Evolutionary conservation across 805 yeast species (phyloP).

Genomic region (Yarrowia sp.): DNA sequence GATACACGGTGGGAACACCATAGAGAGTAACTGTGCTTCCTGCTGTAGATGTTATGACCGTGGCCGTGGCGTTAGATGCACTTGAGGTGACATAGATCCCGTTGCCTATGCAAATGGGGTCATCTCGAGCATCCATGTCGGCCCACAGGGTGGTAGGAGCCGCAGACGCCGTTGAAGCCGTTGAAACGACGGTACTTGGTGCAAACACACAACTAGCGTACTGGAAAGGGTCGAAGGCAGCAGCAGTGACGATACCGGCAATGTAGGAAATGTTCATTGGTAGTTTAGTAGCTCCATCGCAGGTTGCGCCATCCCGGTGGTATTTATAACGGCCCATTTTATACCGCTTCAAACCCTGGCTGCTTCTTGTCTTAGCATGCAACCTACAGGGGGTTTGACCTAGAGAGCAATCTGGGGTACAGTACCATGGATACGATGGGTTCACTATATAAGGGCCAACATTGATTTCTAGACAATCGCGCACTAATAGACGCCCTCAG

Average conservation of each 20-base stretch:
- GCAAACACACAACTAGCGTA: background rate
- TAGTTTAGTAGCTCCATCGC: background rate
- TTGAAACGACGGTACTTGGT: background rate
- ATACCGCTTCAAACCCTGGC: conserved; percentile 1
- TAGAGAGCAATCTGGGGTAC: background rate
- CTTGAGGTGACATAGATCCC: background rate
- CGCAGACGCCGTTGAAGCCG: background rate
- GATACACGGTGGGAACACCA: background rate
- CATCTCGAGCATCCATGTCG: background rate
- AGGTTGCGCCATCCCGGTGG: background rate
- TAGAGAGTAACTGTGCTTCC: background rate
- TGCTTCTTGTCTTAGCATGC: conserved; percentile 4
- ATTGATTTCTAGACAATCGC: background rate
- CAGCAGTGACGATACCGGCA: conserved; percentile 6
- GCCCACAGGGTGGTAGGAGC: background rate
- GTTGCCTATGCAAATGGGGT: background rate
- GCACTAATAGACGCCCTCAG: background rate
- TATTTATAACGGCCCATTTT: background rate
- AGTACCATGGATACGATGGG: background rate
- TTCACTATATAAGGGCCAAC: background rate
- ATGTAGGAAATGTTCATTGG: background rate
- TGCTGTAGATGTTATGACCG: background rate
- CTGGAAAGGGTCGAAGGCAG: conserved; percentile 4
- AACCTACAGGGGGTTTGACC: background rate
- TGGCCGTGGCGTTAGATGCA: background rate